These are phyloP conservation scores for Sporothrix brasiliensis DNA, from an alignment of 2,329 filamentous ascomycete species.

Conservation along the genomic window DNA sequence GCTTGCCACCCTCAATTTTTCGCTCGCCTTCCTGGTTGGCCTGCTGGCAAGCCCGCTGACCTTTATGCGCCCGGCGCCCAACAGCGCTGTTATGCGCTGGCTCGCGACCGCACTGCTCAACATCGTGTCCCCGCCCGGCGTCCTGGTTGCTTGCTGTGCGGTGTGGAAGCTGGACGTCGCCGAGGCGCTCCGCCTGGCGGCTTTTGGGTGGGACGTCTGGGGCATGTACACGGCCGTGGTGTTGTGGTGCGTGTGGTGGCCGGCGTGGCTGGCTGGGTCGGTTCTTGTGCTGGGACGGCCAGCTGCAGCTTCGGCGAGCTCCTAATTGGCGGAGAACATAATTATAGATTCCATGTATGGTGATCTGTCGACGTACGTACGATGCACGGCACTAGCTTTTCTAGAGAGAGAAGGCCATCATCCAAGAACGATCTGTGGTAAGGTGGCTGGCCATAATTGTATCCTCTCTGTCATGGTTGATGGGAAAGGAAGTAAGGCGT, in stretches of 20 bases:
- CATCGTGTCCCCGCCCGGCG: conserved; percentile 63
- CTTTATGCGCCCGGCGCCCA: conserved; percentile 62
- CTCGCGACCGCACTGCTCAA: conserved; percentile 58
- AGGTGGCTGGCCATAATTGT: neutral
- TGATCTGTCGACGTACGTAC: neutral
- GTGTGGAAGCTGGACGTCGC: conserved; percentile 50
- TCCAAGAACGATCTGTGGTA: neutral
- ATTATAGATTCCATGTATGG: neutral
- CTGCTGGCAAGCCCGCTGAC: conserved; percentile 75
- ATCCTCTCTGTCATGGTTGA: neutral
- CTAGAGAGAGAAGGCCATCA: neutral
- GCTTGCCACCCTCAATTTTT: conserved; percentile 95
- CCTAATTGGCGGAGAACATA: neutral
- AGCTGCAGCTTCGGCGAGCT: neutral
- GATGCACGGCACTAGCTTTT: no score
- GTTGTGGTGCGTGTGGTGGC: conserved; percentile 96
- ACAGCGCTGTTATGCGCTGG: conserved; percentile 46
- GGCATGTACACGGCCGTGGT: conserved; percentile 87
- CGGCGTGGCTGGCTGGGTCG: conserved; percentile 75
- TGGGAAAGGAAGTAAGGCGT: neutral
- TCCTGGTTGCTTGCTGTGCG: conserved; percentile 54
- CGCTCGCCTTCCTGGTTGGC: conserved; percentile 81
- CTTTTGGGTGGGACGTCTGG: conserved; percentile 87
- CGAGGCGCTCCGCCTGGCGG: conserved; percentile 69
- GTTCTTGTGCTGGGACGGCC: conserved; percentile 55